phyloP scores from a whole-genome alignment of 345 rosid species.

The Melaleuca alternifolia region DNA sequence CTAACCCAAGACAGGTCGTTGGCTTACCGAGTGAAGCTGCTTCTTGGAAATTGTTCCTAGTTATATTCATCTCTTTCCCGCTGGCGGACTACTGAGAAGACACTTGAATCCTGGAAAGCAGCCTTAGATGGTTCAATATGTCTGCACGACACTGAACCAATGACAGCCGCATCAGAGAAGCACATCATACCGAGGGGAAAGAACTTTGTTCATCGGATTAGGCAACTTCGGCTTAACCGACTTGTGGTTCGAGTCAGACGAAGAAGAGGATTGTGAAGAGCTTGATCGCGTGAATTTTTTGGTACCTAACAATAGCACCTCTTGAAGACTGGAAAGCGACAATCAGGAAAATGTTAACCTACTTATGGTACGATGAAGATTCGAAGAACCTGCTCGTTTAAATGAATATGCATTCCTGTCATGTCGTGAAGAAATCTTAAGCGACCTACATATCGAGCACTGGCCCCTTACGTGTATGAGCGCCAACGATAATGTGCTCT shows the following conservation, averaged over 20 bases:
- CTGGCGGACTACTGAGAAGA: background rate
- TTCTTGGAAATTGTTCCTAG: background rate
- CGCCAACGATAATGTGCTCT: background rate
- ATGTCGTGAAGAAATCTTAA: background rate
- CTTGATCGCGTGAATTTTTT: background rate
- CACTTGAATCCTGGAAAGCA: background rate
- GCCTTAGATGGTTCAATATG: background rate
- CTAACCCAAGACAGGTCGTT: background rate
- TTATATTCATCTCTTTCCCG: background rate
- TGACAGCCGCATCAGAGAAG: background rate
- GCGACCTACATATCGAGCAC: background rate
- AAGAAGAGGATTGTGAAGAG: background rate
- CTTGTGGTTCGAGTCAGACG: background rate
- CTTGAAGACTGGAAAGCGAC: background rate
- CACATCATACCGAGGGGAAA: background rate
- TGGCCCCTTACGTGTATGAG: background rate
- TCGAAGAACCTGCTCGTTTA: background rate
- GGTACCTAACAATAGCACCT: background rate
- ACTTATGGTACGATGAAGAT: background rate
- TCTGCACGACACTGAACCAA: background rate
- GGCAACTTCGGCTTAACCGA: background rate
- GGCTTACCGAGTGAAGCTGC: background rate
- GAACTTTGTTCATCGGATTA: background rate
- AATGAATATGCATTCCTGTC: background rate
- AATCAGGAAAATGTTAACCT: background rate